A percentile compares a stretch with the other conserved stretches of the same genome.
Evolutionary conservation across 768 basidiomycete genomes (phyloP).

Genomic region (Trametes cinnabarina): DNA sequence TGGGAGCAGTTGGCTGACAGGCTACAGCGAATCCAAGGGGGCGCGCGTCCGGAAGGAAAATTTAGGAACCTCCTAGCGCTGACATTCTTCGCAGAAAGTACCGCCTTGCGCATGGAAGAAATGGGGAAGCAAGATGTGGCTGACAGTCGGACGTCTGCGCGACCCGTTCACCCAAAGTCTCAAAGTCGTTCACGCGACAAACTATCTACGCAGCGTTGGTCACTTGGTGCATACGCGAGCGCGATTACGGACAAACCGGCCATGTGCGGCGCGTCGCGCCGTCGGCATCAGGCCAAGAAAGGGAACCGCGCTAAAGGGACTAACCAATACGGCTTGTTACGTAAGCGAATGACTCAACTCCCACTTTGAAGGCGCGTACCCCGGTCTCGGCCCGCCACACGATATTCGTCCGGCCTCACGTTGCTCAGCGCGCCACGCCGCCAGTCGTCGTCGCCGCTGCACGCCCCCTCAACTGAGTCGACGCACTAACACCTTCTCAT

Average conservation of each 20-base stretch:
- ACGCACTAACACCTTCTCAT: conserved; percentile 21
- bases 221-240: too few species aligned
- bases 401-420: conserved; percentile 26
- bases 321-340: not conserved
- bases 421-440: conserved; percentile 22
- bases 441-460: conserved; percentile 30
- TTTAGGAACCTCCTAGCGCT: not conserved
- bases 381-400: conserved; percentile 21
- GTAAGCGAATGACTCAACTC: conserved; percentile 8
- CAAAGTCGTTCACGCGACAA: not conserved
- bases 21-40: not conserved
- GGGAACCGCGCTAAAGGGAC: not conserved
- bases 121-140: not conserved
- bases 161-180: too few species aligned
- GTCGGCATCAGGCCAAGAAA: not conserved
- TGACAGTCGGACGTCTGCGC: not conserved
- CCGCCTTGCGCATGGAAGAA: not conserved
- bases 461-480: conserved; percentile 24
- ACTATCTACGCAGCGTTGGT: too few species aligned
- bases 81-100: not conserved
- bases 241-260: not conserved
- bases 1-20: not conserved
- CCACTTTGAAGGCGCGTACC: conserved; percentile 5
- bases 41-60: not conserved
- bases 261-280: not conserved